Percentiles rank a stretch among this genome's conserved stretches.
These are phyloP conservation scores for Cladophialophora bantiana DNA, from an alignment of 2,329 filamentous ascomycete species.

Conservation along the genomic window DNA sequence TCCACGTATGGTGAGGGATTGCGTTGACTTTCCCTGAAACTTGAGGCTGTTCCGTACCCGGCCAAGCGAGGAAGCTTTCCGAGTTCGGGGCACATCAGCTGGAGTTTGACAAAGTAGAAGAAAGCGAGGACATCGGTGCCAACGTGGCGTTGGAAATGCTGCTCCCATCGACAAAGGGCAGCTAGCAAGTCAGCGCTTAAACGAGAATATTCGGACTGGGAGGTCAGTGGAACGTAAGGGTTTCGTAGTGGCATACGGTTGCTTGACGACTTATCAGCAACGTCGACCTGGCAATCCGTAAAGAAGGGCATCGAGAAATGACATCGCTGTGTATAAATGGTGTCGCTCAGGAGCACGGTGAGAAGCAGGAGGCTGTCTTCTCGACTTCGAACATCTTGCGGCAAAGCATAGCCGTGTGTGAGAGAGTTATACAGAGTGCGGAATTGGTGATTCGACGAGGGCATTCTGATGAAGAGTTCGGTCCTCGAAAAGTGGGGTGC, in stretches of 20 bases:
- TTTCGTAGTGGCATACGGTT: constrained; percentile 2
- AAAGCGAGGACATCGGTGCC: constrained; percentile 22
- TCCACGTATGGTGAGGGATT: no score
- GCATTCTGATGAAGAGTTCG: constrained; percentile 27
- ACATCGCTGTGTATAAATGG: constrained; percentile 21
- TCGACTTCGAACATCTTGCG: constrained; percentile 16
- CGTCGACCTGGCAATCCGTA: neutral
- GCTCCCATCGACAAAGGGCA: constrained; percentile 19
- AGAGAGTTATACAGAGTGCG: constrained; percentile 23
- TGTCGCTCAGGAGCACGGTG: constrained; percentile 21
- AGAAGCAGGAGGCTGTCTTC: constrained; percentile 22
- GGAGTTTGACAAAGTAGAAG: constrained; percentile 22
- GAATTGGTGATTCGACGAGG: constrained; percentile 19
- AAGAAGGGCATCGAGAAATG: neutral
- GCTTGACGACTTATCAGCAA: neutral
- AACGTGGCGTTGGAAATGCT: constrained; percentile 18
- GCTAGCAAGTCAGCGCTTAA: constrained; percentile 13
- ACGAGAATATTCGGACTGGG: constrained; percentile 12
- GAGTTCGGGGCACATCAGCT: constrained; percentile 20
- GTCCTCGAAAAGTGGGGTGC: constrained; percentile 14
- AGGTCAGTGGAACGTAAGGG: constrained; percentile 17
- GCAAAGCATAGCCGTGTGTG: constrained; percentile 19
- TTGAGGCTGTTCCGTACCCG: constrained; percentile 11
- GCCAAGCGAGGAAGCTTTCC: constrained; percentile 16
- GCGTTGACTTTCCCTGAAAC: neutral